Evolutionary conservation across 306 rosid genomes (phyloP), one percentile per base, ranked within the genome.

Genomic region (Rubus idaeus): DNA sequence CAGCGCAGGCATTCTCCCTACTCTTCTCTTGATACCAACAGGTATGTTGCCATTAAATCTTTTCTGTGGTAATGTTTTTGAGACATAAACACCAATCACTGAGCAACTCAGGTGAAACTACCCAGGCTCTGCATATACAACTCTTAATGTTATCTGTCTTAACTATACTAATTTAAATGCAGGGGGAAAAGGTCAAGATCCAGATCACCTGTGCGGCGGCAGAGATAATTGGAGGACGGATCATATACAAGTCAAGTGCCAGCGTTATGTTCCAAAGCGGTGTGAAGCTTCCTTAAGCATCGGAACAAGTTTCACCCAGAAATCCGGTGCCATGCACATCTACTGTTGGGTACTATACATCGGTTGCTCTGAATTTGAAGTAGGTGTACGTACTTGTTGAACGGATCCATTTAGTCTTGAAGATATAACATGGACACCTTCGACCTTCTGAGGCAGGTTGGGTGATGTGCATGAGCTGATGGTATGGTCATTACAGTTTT

Each of bases 1-100:
- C 99, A 93, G 87, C 94, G 91, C 96, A 89, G 97, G 93, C 99
- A 91, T 92, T 96, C 99, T 86, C 96, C 97, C 90, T 91, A 91
- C 85, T 84, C 92, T 91, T 92, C 98, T 93, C 91, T 89, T 88
- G 98, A 92, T 81, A 64, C 77, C 57, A 85, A 88, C 86, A 92
- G 99, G 98, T 92, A 88, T 91, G 94, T 83, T 79, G 78, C 86
- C 82, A 78, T 78, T 39, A 83, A 77, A 81, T 81, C 83, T 77
- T 84, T 90, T 77, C 88, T 71, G 81, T 82, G 81, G 73, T 75
- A 86, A 77, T 86, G 87, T 86, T 90, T 88, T 87, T 84, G 87
- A 73, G 88, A 88, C 92, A 88, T 70, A 85, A 86, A 87, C 87
- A 61, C 84, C 61, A 80, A 79, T 83, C 86, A 82, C 74, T 87